phyloP scores from a whole-genome alignment of 2,329 filamentous ascomycete genomes.

The Cytospora leucostoma region DNA sequence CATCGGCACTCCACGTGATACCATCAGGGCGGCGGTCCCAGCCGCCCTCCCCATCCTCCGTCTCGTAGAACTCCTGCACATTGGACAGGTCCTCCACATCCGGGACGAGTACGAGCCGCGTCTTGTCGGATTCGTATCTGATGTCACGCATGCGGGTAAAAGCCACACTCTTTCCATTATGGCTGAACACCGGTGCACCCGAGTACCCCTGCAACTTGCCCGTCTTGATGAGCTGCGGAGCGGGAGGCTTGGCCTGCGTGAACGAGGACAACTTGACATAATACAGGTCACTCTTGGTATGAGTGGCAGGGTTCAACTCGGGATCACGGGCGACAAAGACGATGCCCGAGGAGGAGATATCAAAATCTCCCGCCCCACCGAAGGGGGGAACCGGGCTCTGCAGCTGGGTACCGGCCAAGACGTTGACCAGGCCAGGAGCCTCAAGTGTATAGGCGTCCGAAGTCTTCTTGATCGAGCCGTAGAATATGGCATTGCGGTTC shows the following conservation, averaged over 20 bases:
- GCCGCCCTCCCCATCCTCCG: slow-evolving; percentile 61
- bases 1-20: slow-evolving; percentile 59
- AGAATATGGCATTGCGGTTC: slow-evolving; percentile 73
- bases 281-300: slow-evolving; percentile 83
- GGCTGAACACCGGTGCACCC: slow-evolving; percentile 70
- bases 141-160: slow-evolving; percentile 78
- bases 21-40: slow-evolving; percentile 62
- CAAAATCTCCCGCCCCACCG: slow-evolving; percentile 78
- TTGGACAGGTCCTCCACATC: slow-evolving; percentile 59
- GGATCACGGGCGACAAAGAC: slow-evolving; percentile 78
- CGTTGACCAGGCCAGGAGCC: slow-evolving; percentile 58
- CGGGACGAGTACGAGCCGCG: slow-evolving; percentile 65
- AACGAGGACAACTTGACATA: slow-evolving; percentile 67
- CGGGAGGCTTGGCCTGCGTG: slow-evolving; percentile 50
- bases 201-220: slow-evolving; percentile 65
- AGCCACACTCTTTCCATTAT: slow-evolving; percentile 67
- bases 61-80: slow-evolving; percentile 63
- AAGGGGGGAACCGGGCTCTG: slow-evolving; percentile 75
- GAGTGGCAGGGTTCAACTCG: slow-evolving; percentile 66
- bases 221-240: slow-evolving; percentile 57
- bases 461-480: slow-evolving; percentile 59
- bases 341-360: slow-evolving; percentile 66
- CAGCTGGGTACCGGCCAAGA: slow-evolving; percentile 59
- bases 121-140: slow-evolving; percentile 81
- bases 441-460: slow-evolving; percentile 46